A percentile compares a stretch with the other conserved stretches of the same genome.
Conservation (phyloP, 2,329 filamentous ascomycete genomes). For the Neoarthrinium moseri region DNA sequence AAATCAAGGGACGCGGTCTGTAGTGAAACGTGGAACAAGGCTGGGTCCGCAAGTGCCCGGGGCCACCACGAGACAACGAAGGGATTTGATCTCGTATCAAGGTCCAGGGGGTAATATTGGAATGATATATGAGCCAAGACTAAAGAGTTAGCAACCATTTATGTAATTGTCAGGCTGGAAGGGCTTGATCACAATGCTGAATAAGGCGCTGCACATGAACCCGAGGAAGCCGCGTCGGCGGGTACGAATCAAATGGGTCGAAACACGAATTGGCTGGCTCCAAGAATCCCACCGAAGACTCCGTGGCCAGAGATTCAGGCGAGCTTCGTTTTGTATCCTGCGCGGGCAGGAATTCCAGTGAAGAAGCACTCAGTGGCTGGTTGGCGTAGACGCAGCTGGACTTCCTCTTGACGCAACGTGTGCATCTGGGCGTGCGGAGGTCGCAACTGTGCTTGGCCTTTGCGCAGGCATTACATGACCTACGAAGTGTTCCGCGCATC, state of each 20-base stretch:
- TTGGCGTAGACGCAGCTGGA: slow-evolving; percentile 52
- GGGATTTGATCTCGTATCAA: slow-evolving; percentile 51
- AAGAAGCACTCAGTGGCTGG: slow-evolving; percentile 43
- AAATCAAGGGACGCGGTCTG: slow-evolving; percentile 58
- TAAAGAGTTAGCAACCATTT: slow-evolving; percentile 24
- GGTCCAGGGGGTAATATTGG: slow-evolving; percentile 58
- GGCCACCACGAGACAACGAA: slow-evolving; percentile 62
- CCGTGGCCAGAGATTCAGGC: background rate
- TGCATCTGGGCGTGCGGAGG: slow-evolving; percentile 51
- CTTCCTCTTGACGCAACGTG: slow-evolving; percentile 50
- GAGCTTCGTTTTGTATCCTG: background rate
- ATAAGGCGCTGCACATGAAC: slow-evolving; percentile 54
- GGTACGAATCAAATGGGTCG: slow-evolving; percentile 58
- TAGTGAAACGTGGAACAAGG: slow-evolving; percentile 57
- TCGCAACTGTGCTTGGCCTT: slow-evolving; percentile 57
- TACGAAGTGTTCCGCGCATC: slow-evolving; percentile 57
- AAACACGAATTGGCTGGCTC: slow-evolving; percentile 24
- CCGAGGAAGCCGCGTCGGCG: slow-evolving; percentile 48
- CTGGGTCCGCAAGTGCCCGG: slow-evolving; percentile 52
- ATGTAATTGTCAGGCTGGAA: background rate
- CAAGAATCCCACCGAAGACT: background rate
- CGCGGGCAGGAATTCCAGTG: background rate
- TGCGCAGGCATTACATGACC: slow-evolving; percentile 56
- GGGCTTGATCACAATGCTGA: slow-evolving; percentile 43
- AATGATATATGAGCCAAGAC: slow-evolving; percentile 58